Evolutionary conservation across 768 basidiomycete genomes (phyloP).

Genomic region (Lactarius deliciosus): DNA sequence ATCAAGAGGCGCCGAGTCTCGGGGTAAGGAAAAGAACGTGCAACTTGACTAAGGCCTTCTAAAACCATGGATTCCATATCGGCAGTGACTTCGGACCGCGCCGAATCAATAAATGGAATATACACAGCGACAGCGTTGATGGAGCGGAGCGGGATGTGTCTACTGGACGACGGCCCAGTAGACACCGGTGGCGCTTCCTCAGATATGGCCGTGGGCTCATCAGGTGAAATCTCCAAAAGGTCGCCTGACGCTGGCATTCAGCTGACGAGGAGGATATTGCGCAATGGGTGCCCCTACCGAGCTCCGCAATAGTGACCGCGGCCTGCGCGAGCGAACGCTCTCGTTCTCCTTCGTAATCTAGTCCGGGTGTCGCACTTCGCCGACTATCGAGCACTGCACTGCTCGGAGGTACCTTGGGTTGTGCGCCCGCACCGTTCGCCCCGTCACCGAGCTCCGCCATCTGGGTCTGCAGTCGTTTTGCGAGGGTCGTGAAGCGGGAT

Average conservation of each 20-base stretch:
- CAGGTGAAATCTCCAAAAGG: conserved; percentile 23
- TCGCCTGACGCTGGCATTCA: conserved; percentile 18
- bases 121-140: conserved; percentile 71
- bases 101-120: conserved; percentile 67
- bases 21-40: conserved; percentile 40
- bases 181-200: neutral
- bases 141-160: conserved; percentile 55
- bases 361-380: conserved; percentile 23
- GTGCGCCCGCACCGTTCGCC: conserved; percentile 14
- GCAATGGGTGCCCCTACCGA: conserved; percentile 53
- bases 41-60: conserved; percentile 72
- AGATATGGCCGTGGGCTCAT: neutral
- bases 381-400: conserved; percentile 22
- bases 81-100: conserved; percentile 64
- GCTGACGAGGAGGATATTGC: neutral
- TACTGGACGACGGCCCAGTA: neutral
- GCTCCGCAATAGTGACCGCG: conserved; percentile 90
- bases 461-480: conserved; percentile 79
- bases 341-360: conserved; percentile 68
- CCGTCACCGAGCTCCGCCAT: conserved; percentile 63
- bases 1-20: conserved; percentile 9
- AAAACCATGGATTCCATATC: conserved; percentile 95
- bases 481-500: conserved; percentile 80
- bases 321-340: conserved; percentile 91
- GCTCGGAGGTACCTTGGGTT: conserved; percentile 20